Evolutionary conservation across 148 eudicot species (phyloP), one percentile per base, ranked within the genome.

Genomic region (Chenopodium suecicum): DNA sequence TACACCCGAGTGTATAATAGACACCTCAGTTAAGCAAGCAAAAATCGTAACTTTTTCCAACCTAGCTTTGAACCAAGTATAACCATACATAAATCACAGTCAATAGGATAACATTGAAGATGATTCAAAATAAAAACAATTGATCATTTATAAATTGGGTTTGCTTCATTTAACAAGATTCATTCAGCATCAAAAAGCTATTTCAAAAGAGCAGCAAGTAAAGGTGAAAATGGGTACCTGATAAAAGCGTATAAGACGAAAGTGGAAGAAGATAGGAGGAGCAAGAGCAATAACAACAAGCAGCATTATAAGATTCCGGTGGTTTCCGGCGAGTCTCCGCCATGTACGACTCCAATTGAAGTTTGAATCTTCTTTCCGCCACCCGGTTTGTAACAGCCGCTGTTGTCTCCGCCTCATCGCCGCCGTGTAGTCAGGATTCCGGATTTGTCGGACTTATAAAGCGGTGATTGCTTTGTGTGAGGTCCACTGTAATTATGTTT

Each of bases 191-290:
- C 31, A 65, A 65, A 17, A 5, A 41, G 44, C 44, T 41, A 41
- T 0, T 11, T 50, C 14, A 13, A 50, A 13, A 9, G 12, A 50
- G 54, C 12, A 50, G 54, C 9, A 46, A n/a, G 50, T 44, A 11
- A 72, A 44, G 56, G 48, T 19, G 31, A 16, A 20, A 58, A 10
- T 23, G 25, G 31, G 46, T 56, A 87, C 89, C 89, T 87, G 79
- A 22, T 84, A 74, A 62, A 87, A 66, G 70, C 67, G 85, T 22
- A 27, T 54, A 48, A 87, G 89, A 37, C 84, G 84, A 64, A 82
- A 87, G 75, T 87, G 89, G 73, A 87, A 87, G 84, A 84, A 87
- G 67, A 84, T 34, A 13, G 89, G 89, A 67, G 89, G 87, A 79
- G 25, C 81, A 67, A 79, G 27, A 64, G 86, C 78, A 25, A 94